These are phyloP conservation scores for Botryotinia convoluta DNA, from an alignment of 2,329 filamentous ascomycete species.

Conservation along the genomic window DNA sequence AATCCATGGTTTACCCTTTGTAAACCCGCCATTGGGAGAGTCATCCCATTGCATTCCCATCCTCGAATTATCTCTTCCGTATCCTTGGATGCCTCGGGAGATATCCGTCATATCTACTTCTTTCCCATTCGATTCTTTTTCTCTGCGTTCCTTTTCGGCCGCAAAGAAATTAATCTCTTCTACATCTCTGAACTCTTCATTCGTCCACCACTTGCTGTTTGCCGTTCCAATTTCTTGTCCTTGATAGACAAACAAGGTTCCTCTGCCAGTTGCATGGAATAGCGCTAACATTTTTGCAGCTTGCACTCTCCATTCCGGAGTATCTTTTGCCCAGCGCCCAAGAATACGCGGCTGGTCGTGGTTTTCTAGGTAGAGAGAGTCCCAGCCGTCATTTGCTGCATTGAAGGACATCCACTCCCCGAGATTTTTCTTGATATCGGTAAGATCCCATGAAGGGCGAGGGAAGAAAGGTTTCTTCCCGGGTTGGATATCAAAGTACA, in stretches of 20 bases:
- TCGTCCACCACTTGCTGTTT: conserved; percentile 57
- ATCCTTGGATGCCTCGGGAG: conserved; percentile 52
- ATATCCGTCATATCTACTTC: conserved; percentile 37
- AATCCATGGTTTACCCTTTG: conserved; percentile 53
- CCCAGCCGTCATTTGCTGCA: conserved; percentile 53
- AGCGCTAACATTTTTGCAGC: conserved; percentile 55
- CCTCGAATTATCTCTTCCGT: conserved; percentile 66
- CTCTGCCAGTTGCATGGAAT: conserved; percentile 48
- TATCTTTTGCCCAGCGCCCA: conserved; percentile 45
- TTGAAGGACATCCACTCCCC: conserved; percentile 52
- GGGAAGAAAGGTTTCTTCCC: conserved; percentile 28
- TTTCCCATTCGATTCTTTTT: conserved; percentile 34
- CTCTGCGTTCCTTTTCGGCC: conserved; percentile 30
- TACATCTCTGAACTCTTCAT: conserved; percentile 68
- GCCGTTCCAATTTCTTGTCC: conserved; percentile 60
- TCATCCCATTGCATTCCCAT: conserved; percentile 68
- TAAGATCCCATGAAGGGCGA: conserved; percentile 37
- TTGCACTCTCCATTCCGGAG: conserved; percentile 42
- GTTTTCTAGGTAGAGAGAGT: conserved; percentile 56
- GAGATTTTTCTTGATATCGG: conserved; percentile 47
- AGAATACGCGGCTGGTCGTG: conserved; percentile 54
- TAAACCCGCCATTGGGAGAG: conserved; percentile 61
- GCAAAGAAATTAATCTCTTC: conserved; percentile 51
- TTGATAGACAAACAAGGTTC: conserved; percentile 59
- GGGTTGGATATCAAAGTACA: conserved; percentile 17